These are phyloP conservation scores for Gloeopeniophorella convolvens DNA, from an alignment of 768 basidiomycete genomes.

Conservation along the genomic window DNA sequence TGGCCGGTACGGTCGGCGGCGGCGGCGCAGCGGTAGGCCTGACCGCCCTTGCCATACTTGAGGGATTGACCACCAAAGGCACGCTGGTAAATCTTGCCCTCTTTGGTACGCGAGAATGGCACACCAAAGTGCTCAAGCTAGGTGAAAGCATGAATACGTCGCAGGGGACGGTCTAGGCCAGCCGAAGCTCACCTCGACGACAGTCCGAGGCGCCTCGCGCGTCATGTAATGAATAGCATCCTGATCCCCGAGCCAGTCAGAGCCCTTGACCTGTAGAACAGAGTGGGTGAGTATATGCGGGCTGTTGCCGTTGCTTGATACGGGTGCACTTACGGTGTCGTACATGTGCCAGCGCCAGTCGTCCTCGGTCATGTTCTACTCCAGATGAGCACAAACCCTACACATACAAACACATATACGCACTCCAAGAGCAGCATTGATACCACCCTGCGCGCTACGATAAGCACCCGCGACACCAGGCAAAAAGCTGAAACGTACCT, in stretches of 20 bases:
- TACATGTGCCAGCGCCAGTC: constrained; percentile 99
- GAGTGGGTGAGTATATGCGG: not conserved
- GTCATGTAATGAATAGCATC: constrained; percentile 99
- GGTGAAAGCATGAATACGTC: not conserved
- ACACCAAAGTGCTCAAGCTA: constrained; percentile 98
- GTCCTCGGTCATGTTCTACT: constrained; percentile 96
- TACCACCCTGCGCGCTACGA: constrained; percentile 63
- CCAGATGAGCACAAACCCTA: not conserved
- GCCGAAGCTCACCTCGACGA: constrained; percentile 64
- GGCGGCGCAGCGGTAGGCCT: constrained; percentile 97
- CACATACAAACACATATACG: constrained; percentile 26
- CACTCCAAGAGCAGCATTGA: constrained; percentile 95
- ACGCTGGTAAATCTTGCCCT: constrained; percentile 99
- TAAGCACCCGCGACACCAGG: not conserved
- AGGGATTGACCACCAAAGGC: constrained; percentile 98
- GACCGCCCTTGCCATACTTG: constrained; percentile 96
- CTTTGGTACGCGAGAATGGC: constrained; percentile 96
- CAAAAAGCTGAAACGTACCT: constrained; percentile 42
- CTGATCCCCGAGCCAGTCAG: constrained; percentile 99
- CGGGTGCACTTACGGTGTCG: constrained; percentile 59
- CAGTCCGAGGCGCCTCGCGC: constrained; percentile 89
- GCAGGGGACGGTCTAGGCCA: not conserved
- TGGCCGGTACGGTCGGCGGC: constrained; percentile 99
- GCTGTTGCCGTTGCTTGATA: no score
- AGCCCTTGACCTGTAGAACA: constrained; percentile 85